phyloP scores from a whole-genome alignment of 2,329 filamentous ascomycete species.

The Colletotrichum melonis region DNA sequence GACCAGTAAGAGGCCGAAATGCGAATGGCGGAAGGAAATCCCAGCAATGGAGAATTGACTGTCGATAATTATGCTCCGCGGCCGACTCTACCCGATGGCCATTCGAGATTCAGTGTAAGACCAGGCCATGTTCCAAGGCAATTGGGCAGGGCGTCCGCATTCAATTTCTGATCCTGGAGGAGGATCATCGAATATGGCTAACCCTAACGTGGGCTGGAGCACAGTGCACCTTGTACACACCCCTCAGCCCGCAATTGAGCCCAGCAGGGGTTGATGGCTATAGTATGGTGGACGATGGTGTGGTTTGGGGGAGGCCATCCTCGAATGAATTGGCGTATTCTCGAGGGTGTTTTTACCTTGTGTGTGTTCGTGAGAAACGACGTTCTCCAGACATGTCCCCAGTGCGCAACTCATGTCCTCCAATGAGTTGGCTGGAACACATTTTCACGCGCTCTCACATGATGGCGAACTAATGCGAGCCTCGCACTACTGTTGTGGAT shows the following conservation, averaged over 20 bases:
- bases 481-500: slow-evolving; percentile 25
- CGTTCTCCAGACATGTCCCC: slow-evolving; percentile 10
- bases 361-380: slow-evolving; percentile 6
- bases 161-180: slow-evolving; percentile 36
- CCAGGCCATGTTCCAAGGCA: slow-evolving; percentile 16
- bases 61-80: slow-evolving; percentile 9
- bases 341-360: background rate
- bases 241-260: slow-evolving; percentile 8
- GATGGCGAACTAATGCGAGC: slow-evolving; percentile 35
- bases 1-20: slow-evolving; percentile 11
- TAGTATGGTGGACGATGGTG: slow-evolving; percentile 5
- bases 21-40: background rate
- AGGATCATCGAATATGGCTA: slow-evolving; percentile 29
- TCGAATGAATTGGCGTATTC: slow-evolving; percentile 1
- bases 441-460: slow-evolving; percentile 34
- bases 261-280: slow-evolving; percentile 6
- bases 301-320: background rate
- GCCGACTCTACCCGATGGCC: slow-evolving; percentile 31
- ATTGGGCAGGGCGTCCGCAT: slow-evolving; percentile 27
- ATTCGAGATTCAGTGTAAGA: background rate
- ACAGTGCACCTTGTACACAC: slow-evolving; percentile 26
- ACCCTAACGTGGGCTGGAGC: slow-evolving; percentile 20
- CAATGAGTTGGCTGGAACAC: slow-evolving; percentile 21
- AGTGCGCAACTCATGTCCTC: slow-evolving; percentile 11
- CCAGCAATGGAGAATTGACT: slow-evolving; percentile 11